phyloP scores from a whole-genome alignment of 352 stramenopile genomes.

The Pythium chondricola region DNA sequence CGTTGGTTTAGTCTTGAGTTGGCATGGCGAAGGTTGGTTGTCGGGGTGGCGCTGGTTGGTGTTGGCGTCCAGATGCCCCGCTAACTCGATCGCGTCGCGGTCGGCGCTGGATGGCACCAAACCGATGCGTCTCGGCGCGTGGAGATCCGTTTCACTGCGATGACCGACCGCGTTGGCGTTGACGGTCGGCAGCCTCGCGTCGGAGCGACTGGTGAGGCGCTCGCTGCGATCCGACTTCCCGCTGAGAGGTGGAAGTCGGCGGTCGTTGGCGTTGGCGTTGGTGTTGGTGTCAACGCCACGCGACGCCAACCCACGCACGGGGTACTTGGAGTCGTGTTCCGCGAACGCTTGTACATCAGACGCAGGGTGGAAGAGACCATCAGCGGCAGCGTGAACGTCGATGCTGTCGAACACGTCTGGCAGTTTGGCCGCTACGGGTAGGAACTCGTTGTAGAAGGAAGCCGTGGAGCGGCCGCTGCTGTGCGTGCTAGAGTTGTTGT shows the following conservation, averaged over 20 bases:
- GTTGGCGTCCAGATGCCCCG: constrained; percentile 30
- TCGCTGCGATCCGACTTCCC: constrained; percentile 22
- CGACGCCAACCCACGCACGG: constrained; percentile 14
- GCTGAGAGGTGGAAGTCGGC: constrained; percentile 11
- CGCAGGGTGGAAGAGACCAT: constrained; percentile 71
- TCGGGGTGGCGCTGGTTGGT: constrained; percentile 9
- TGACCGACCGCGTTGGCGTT: constrained; percentile 23
- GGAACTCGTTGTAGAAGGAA: constrained; percentile 26
- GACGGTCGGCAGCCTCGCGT: constrained; percentile 19
- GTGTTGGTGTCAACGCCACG: not conserved
- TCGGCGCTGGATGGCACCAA: constrained; percentile 51
- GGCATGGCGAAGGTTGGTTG: not conserved
- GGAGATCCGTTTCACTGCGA: constrained; percentile 56
- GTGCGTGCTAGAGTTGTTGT: not conserved
- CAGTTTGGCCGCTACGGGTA: constrained; percentile 13
- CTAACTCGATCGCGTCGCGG: constrained; percentile 44
- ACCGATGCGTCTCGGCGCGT: constrained; percentile 35
- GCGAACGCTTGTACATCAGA: constrained; percentile 72
- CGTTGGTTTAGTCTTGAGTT: not conserved
- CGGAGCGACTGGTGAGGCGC: constrained; percentile 22
- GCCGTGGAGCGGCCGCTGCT: not conserved
- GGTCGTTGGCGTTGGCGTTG: not conserved
- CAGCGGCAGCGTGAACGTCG: constrained; percentile 49
- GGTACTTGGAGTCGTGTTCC: constrained; percentile 71
- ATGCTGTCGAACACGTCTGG: constrained; percentile 51